Base-by-base conservation (phyloP, 2,329 filamentous ascomycete species). In the Amylocarpus encephaloides region DNA sequence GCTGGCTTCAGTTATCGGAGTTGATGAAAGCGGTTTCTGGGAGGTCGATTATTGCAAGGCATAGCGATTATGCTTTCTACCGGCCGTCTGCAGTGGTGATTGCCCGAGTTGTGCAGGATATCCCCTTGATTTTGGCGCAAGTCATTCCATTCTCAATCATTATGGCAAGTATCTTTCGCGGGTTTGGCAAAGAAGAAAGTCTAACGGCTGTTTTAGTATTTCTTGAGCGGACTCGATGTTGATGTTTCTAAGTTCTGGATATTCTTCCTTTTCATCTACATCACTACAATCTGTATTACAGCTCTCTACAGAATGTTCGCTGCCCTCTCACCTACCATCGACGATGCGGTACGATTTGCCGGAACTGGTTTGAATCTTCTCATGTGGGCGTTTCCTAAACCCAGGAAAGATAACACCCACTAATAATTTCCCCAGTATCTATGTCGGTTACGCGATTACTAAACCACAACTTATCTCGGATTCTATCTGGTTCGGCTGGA, bases 1-100 rank as follows among this genome's bases (percentile, higher is more conserved):
- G 74, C 49, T 86, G 82, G 82, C 73, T 93, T 5, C 86, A 91
- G 53, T 70, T 94, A 43, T 80, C 83, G 0, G 88, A 94, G 65
- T 73, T 91, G 48, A 88, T 87, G 77, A 85, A 84, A 56, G 86
- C 86, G 40, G 83, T 92, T 7, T 78, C 65, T 45, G 84, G 87
- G 5, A 76, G 88, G 49, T 75, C 75, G 0, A 82, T 93, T 15
- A 88, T 78, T 55, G 84, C 70, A 67, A 80, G 82, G 35, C 83
- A 86, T 60, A 77, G 79, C 43, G 77, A 82, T 32, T 86, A 85
- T 60, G 82, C 81, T 1, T 85, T 86, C 65, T 86, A 86, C 61
- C 74, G 80, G n/a, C 83, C 83, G 0, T 82, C 80, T 33, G 82
- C 83, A 34, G 80, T 85, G 43, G 73, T 72, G 3, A 72, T 85